A percentile compares a stretch with the other conserved stretches of the same genome.
These are phyloP conservation scores for Suillus fuscotomentosus DNA, from an alignment of 768 basidiomycete species.

Conservation along the genomic window DNA sequence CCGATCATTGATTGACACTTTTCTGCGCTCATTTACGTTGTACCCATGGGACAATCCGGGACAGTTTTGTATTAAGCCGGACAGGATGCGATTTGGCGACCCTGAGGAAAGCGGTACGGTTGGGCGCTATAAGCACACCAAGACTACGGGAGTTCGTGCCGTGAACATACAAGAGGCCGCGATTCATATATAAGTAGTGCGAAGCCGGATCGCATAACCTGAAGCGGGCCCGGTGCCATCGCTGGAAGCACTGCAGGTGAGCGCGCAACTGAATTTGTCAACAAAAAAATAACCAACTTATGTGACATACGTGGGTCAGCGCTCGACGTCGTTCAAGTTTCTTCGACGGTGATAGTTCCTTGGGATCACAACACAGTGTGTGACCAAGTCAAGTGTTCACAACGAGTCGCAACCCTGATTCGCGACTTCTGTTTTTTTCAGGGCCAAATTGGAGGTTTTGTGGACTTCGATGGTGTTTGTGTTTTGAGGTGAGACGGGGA, in stretches of 20 bases:
- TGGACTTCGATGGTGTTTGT: too few relatives aligned
- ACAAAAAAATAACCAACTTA: too few relatives aligned
- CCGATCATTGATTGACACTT: background rate
- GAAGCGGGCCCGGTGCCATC: background rate
- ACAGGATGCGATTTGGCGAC: background rate
- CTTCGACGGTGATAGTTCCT: background rate
- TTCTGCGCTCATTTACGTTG: slow-evolving; percentile 1
- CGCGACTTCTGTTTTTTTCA: too few relatives aligned
- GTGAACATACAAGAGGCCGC: background rate
- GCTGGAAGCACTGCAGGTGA: background rate
- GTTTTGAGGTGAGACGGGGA: too few relatives aligned
- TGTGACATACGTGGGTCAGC: too few relatives aligned
- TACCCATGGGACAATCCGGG: background rate
- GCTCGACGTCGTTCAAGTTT: too few relatives aligned
- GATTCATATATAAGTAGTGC: background rate
- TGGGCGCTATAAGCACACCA: too few relatives aligned
- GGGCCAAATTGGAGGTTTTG: too few relatives aligned
- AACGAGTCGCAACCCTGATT: background rate
- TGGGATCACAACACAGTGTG: background rate
- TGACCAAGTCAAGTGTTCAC: background rate
- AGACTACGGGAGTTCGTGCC: background rate
- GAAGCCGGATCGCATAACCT: background rate
- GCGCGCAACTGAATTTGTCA: background rate
- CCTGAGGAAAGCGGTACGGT: background rate
- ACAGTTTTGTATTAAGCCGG: background rate